A percentile compares a stretch with the other conserved stretches of the same genome.
These are phyloP conservation scores for Stygiomarasmius scandens DNA, from an alignment of 1,284 basidiomycete species.

Conservation along the genomic window DNA sequence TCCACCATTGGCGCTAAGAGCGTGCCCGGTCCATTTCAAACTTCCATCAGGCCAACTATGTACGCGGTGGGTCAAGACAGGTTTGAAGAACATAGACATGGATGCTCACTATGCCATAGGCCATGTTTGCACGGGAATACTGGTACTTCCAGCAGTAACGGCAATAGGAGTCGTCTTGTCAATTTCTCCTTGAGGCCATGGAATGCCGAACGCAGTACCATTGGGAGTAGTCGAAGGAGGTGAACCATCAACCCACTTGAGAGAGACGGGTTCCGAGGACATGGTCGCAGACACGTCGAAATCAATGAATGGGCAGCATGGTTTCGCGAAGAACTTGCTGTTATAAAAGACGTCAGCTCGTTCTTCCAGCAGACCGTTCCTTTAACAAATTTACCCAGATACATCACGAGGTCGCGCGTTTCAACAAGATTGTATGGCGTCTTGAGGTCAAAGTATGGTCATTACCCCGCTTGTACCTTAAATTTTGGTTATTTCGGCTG, in stretches of 20 bases:
- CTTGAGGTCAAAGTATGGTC: too few species aligned
- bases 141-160: constrained; percentile 27
- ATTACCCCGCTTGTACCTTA: too few species aligned
- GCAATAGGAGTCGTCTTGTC: constrained; percentile 41
- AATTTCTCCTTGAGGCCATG: constrained; percentile 42
- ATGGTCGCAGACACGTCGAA: too few species aligned
- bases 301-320: too few species aligned
- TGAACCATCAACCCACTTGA: constrained; percentile 10
- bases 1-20: constrained; percentile 33
- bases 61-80: not conserved
- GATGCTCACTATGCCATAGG: constrained; percentile 39
- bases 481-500: too few species aligned
- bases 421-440: too few species aligned
- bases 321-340: too few species aligned
- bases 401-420: too few species aligned
- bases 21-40: constrained; percentile 47
- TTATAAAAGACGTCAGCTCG: too few species aligned
- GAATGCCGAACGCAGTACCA: constrained; percentile 41
- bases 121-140: constrained; percentile 41
- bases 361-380: too few species aligned
- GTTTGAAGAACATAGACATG: not conserved
- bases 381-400: too few species aligned
- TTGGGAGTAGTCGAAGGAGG: constrained; percentile 33
- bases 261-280: not conserved
- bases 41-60: constrained; percentile 45